phyloP scores from a whole-genome alignment of 768 basidiomycete species.

The Macrocybe gigantea region DNA sequence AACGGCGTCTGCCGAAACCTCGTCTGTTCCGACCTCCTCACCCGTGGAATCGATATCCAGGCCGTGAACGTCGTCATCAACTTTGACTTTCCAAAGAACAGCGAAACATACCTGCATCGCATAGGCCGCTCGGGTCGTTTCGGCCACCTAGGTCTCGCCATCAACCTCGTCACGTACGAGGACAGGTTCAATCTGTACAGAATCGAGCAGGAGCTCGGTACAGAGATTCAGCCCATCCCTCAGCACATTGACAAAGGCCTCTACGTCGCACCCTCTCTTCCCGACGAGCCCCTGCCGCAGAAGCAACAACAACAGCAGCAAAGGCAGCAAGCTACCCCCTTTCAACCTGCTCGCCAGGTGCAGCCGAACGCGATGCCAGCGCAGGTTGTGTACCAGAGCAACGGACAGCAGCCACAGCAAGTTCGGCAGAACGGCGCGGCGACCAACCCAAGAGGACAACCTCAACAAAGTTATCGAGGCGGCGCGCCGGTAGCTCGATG shows the following conservation, averaged over 20 bases:
- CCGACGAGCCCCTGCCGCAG: slow-evolving; percentile 31
- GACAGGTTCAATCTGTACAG: slow-evolving; percentile 97
- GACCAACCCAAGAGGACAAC: slow-evolving; percentile 15
- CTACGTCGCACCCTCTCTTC: slow-evolving; percentile 78
- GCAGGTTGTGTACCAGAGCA: slow-evolving; percentile 31
- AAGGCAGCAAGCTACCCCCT: slow-evolving; percentile 16
- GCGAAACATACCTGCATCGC: slow-evolving; percentile 97
- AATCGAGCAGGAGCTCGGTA: slow-evolving; percentile 97
- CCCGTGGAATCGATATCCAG: slow-evolving; percentile 99
- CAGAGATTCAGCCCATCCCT: slow-evolving; percentile 96
- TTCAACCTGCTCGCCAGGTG: slow-evolving; percentile 19
- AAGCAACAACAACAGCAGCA: slow-evolving; percentile 30
- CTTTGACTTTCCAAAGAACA: slow-evolving; percentile 99
- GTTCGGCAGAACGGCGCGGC: slow-evolving; percentile 17
- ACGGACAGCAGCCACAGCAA: slow-evolving; percentile 21
- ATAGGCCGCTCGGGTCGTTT: slow-evolving; percentile 98
- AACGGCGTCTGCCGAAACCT: slow-evolving; percentile 98
- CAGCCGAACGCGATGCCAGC: slow-evolving; percentile 14
- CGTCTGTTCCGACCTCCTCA: slow-evolving; percentile 96
- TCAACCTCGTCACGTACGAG: slow-evolving; percentile 97
- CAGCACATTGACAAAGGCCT: slow-evolving; percentile 84
- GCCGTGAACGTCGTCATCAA: slow-evolving; percentile 99
- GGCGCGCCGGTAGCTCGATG: slow-evolving; percentile 31
- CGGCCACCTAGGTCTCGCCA: slow-evolving; percentile 94
- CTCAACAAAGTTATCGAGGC: slow-evolving; percentile 28